phyloP scores from a whole-genome alignment of 1,284 basidiomycete species.

The Agroathelia rolfsii region DNA sequence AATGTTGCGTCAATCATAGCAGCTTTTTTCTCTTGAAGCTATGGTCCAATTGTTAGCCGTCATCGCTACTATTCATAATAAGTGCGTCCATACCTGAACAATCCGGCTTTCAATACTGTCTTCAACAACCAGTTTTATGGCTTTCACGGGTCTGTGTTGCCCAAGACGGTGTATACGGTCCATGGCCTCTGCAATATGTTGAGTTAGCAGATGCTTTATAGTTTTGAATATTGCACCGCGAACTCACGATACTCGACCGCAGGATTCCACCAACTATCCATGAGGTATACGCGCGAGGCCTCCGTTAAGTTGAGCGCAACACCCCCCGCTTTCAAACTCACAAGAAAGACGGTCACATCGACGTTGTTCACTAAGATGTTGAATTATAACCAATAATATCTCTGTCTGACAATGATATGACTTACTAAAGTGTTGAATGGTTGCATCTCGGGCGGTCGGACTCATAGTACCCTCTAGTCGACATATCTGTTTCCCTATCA shows the following conservation, averaged over 20 bases:
- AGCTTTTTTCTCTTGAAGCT: conserved; percentile 92
- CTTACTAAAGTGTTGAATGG: conserved; percentile 90
- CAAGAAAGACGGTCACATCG: conserved; percentile 92
- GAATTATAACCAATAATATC: conserved; percentile 1
- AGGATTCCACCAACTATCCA: conserved; percentile 92
- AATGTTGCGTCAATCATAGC: conserved; percentile 78
- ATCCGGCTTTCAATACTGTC: conserved; percentile 96
- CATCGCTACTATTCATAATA: neutral
- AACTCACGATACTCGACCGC: conserved; percentile 69
- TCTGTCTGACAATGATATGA: conserved; percentile 10
- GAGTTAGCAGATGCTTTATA: conserved; percentile 10
- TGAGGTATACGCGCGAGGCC: conserved; percentile 86
- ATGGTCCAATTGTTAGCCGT: conserved; percentile 17
- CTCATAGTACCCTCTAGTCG: conserved; percentile 96
- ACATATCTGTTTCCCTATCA: conserved; percentile 59
- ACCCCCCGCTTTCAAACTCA: conserved; percentile 92
- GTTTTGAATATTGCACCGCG: neutral
- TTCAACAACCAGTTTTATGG: conserved; percentile 91
- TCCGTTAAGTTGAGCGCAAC: conserved; percentile 91
- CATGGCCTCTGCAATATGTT: conserved; percentile 72
- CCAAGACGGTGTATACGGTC: conserved; percentile 90
- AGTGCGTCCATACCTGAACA: conserved; percentile 41
- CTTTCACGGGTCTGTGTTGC: conserved; percentile 86
- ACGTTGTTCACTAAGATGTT: conserved; percentile 72
- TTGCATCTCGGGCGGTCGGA: conserved; percentile 90